Base-by-base conservation (phyloP, 2,329 filamentous ascomycete species). In the Elsinoe perseae region DNA sequence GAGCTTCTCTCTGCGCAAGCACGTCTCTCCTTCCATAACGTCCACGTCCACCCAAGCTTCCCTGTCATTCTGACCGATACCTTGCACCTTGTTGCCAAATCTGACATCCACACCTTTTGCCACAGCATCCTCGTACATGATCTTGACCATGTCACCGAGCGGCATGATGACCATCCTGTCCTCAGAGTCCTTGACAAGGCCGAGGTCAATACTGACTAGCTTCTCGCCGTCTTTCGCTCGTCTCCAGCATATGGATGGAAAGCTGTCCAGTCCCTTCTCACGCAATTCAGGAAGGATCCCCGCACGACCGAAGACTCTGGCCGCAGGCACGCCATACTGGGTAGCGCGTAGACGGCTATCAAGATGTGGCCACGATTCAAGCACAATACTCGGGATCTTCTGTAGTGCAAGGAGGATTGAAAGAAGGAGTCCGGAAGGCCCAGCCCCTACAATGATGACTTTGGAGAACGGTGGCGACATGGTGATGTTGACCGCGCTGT, bases 281-380 rank as follows among this genome's bases (percentile, higher is more conserved):
- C 71, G 70, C 12, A 79, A 69, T 62, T 78, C 73, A n/a, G 77
- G 74, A 16, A 84, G 69, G 9, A 85, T 75, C 0, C 82, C 82
- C 0, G 82, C 82, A n/a, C 79, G 75, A 38, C 72, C 65, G 50
- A 86, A 74, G 57, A 82, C 80, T 36, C 77, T 77, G 42, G 81
- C 76, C 1, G 80, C 81, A 0, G 80, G 75, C 0, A 79, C 73
- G 2, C 78, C 80, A 64, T 84, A 84, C 66, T 84, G 80, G 60
- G 72, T 72, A 54, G 72, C 72, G 50, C 71, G 69, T 8, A 72
- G 70, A 2, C 66, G 66, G 6, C 63, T 63, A 42, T 65, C 61
- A 50, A 67, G 61, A 20, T 56, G 50, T 6, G 61, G 57, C 60
- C 54, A 60, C 4, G 56, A 60, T 59, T 66, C 68, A 48, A 73